These are phyloP conservation scores for Aspergillus aculeatus DNA, from an alignment of 2,329 filamentous ascomycete species.

Conservation along the genomic window DNA sequence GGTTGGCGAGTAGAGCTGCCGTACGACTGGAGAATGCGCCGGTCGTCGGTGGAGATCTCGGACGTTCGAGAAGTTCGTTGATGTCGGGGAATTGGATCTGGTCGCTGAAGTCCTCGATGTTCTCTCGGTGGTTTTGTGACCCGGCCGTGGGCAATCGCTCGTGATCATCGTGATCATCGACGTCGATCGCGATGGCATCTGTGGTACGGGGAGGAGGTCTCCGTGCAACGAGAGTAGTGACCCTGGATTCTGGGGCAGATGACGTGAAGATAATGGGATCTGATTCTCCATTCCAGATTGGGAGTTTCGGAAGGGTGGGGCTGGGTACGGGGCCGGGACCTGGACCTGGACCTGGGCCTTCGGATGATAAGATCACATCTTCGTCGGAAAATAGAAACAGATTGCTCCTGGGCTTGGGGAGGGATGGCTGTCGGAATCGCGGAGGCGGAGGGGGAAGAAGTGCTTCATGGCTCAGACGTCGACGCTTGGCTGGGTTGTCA, in stretches of 20 bases:
- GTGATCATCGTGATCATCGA: not conserved
- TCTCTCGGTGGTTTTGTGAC: conserved; percentile 15
- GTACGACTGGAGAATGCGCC: conserved; percentile 41
- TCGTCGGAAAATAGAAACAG: conserved; percentile 33
- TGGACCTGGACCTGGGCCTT: not conserved
- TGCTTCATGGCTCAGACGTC: conserved; percentile 28
- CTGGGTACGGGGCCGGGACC: conserved; percentile 5
- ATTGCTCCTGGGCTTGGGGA: conserved; percentile 8
- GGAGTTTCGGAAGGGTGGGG: conserved; percentile 8
- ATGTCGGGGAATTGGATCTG: conserved; percentile 26
- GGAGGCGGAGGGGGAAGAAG: conserved; percentile 2
- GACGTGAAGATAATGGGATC: conserved; percentile 48
- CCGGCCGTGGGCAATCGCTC: not conserved
- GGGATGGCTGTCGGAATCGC: not conserved
- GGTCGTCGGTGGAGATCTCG: conserved; percentile 14
- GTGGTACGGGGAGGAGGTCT: not conserved
- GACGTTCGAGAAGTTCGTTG: conserved; percentile 23
- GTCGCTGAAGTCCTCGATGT: conserved; percentile 38
- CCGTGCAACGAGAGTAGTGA: not conserved
- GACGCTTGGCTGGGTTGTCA: conserved; percentile 33
- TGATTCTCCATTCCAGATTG: conserved; percentile 26
- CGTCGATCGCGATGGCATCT: conserved; percentile 37
- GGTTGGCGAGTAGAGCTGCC: conserved; percentile 38
- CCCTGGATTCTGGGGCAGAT: conserved; percentile 32
- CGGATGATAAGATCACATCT: conserved; percentile 21